Evolutionary conservation across 805 yeast genomes (phyloP), one percentile per base, ranked within the genome.

Genomic region (Starmerella davenportii): DNA sequence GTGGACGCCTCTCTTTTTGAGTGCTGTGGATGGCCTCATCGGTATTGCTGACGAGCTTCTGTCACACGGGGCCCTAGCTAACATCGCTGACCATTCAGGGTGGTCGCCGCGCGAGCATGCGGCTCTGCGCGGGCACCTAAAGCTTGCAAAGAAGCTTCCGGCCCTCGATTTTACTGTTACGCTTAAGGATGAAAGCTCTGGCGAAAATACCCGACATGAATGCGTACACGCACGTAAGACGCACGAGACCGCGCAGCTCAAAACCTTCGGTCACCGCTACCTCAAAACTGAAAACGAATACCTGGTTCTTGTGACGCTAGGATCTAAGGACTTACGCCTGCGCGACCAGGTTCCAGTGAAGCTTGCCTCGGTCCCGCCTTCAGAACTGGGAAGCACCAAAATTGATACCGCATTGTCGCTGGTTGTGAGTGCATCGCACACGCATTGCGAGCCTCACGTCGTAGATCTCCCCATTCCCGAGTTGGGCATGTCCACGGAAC

Each of bases 91-190:
- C 59, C 76, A 72, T 34, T 76, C 90, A 38, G 95, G 95, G 0
- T 87, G 96, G 96, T 72, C 82, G 16, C 94, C 96, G n/a, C 74
- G 82, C 74, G 96, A 87, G 52, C 96, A 87, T 57, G 95, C 95
- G 0, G 76, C 81, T 36, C 62, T 87, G 34, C 68, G 95, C 49
- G 96, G 96, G 4, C 93, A 84, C 55, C 60, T 85, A 41, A 66
- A 62, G 2, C 69, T 81, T 28, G 76, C 90, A 1, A 71, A 71
- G 38, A 49, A 71, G 51, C 60, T 87, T 39, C 54, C 51, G 15
- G 48, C 51, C 1, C 46, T 48, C 2, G 41, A 45, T 23, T 23
- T 23, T 11, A 15, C 32, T 7, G 5, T 17, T 29, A 29, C 32
- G 5, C 5, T 7, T 7, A 29, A 29, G 8, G 9, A 14, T 14